Evolutionary conservation across 768 basidiomycete species (phyloP), one percentile per base, ranked within the genome.

Genomic region (Suillus tomentosus): DNA sequence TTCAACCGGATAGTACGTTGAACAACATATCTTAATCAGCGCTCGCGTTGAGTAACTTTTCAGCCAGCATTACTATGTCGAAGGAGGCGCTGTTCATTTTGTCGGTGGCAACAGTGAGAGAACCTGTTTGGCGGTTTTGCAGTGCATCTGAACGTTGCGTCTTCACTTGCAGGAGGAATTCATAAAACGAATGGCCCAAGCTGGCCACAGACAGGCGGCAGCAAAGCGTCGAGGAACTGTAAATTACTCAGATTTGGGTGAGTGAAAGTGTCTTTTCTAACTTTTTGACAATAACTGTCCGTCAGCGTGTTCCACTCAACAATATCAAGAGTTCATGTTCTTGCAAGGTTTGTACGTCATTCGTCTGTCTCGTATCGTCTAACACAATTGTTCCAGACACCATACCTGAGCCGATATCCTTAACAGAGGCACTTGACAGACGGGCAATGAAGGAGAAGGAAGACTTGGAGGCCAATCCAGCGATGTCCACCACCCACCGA

Each of bases 231-330:
- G 91, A 64, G 83, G 80, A 62, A 79, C 77, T 24, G 79, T 94
- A 13, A 82, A 84, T 61, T 92, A 94, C 67, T 80, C 82, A 47
- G 92, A 95, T 73, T 84, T 94, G 82, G 88, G 93, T 94, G 66
- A 63, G 86, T 76, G 56, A 59, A 39, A 14, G 27, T 64, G 45
- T 51, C 22, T 50, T 45, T 62, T 43, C 24, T 53, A 36, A 31
- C 43, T 40, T 36, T 27, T 34, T 31, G 31, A 54, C n/a, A 36
- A 59, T 69, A 56, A 70, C 58, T 50, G 14, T 58, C 62, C 61
- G 65, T 36, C 62, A 91, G 90, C 88, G 40, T 78, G 79, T 43
- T 83, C 87, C 8, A 83, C 84, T 3, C 80, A 82, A 61, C 84
- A 85, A 68, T 86, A 86, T 66, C 85, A 86, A 71, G 87, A 90